Base-by-base conservation (phyloP, 1,284 basidiomycete genomes). In the Crucibulum parvulum region DNA sequence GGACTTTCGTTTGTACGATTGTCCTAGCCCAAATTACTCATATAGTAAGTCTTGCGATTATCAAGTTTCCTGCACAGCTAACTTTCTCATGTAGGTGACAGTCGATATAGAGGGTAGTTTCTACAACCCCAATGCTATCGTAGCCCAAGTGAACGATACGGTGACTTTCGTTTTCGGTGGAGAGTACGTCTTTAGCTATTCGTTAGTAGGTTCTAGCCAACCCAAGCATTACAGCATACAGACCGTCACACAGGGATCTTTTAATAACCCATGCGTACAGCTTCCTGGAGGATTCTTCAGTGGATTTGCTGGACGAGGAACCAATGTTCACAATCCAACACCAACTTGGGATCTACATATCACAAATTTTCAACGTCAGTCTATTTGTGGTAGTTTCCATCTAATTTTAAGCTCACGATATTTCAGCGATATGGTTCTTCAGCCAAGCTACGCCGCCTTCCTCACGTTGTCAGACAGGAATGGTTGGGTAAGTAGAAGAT, bases 101-200 rank as follows among this genome's bases (percentile, higher is more conserved):
- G 77, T 79, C 24, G 78, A 76, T 8, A 56, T 66, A 10, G 59
- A 75, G 55, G 77, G 77, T 35, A 75, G 74, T 55, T 76, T 78
- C 60, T 80, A 70, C 62, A 57, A 69, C 31, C 78, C 78, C 7
- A 48, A 63, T 7, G 70, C 68, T 3, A 47, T 71, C 18, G 71
- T 69, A 39, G 76, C 74, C 9, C 60, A 58, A 13, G 36, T 72
- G 37, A 70, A 72, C 48, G 77, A 79, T 59, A 75, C 64, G 18
- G 62, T 77, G 7, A 69, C 63, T 41, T 79, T 79, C 55, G 51
- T 75, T 38, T 77, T 78, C 51, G 61, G 57, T 39, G 76, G 72
- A 66, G 63, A 66, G 76, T 77, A 54, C 50, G 74, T 65, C 51
- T 35, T 53, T 11, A 39, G 34, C 36, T 46, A 35, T n/a, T 18